Conservation (phyloP, 2,329 filamentous ascomycete species). For the Phaeosphaeria sp. region DNA sequence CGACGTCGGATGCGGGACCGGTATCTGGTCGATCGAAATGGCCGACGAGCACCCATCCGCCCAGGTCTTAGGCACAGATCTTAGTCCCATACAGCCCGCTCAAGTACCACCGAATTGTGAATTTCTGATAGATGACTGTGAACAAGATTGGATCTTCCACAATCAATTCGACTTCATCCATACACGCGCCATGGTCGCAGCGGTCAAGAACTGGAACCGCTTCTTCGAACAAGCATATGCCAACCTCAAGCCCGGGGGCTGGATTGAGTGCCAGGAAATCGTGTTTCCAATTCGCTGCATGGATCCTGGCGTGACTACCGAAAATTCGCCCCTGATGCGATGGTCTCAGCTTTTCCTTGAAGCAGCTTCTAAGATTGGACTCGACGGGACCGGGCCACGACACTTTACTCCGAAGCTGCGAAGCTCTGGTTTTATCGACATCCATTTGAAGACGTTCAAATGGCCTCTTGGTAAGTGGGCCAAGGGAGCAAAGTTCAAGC, state of each 20-base stretch:
- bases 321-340: slow-evolving; percentile 31
- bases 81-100: slow-evolving; percentile 42
- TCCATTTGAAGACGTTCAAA: slow-evolving; percentile 37
- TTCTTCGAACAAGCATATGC: slow-evolving; percentile 52
- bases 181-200: slow-evolving; percentile 58
- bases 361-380: slow-evolving; percentile 38
- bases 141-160: slow-evolving; percentile 62
- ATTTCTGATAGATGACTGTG: slow-evolving; percentile 45
- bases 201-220: slow-evolving; percentile 60
- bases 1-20: slow-evolving; percentile 43
- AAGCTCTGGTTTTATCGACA: slow-evolving; percentile 31
- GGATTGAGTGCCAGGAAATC: slow-evolving; percentile 58
- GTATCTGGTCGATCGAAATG: slow-evolving; percentile 43
- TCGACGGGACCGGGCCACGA: slow-evolving; percentile 50
- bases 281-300: slow-evolving; percentile 33
- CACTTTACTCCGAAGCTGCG: slow-evolving; percentile 40
- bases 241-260: slow-evolving; percentile 58
- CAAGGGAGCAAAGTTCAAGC: slow-evolving; percentile 37
- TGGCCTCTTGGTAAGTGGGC: slow-evolving; percentile 43
- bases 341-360: slow-evolving; percentile 35
- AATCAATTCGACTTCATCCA: slow-evolving; percentile 65
- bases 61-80: slow-evolving; percentile 41
- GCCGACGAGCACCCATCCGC: slow-evolving; percentile 42
- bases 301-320: slow-evolving; percentile 26
- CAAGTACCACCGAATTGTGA: slow-evolving; percentile 42